These are phyloP conservation scores for Apiotrichum gracile DNA, from an alignment of 1,284 basidiomycete genomes.

Conservation along the genomic window DNA sequence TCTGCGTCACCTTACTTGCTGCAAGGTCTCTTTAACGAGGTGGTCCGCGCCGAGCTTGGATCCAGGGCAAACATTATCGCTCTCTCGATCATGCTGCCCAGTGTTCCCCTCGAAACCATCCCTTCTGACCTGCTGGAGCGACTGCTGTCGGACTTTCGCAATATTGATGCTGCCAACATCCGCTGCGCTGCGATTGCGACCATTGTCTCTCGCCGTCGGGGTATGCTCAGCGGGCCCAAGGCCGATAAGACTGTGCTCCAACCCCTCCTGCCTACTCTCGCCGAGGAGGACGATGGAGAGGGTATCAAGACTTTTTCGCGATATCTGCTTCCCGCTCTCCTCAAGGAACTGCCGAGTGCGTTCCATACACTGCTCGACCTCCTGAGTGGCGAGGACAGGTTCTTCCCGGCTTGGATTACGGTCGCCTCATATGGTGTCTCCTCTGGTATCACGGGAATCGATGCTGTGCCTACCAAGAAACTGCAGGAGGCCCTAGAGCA, in stretches of 20 bases:
- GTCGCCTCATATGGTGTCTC: constrained; percentile 35
- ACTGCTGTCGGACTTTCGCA: constrained; percentile 23
- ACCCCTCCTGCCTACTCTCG: constrained; percentile 24
- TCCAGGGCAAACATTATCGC: constrained; percentile 18
- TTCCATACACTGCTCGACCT: constrained; percentile 17
- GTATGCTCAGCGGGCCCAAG: not conserved
- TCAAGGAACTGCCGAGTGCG: constrained; percentile 14
- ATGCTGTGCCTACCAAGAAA: constrained; percentile 17
- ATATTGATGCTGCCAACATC: constrained; percentile 18
- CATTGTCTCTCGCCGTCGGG: constrained; percentile 11
- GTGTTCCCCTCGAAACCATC: constrained; percentile 16
- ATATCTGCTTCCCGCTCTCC: constrained; percentile 33
- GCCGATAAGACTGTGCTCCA: constrained; percentile 11
- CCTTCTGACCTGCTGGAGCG: constrained; percentile 16
- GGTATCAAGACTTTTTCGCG: constrained; percentile 8
- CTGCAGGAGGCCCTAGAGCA: constrained; percentile 29
- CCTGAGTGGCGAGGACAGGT: constrained; percentile 8
- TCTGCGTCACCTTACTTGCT: constrained; percentile 16
- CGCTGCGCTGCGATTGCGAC: constrained; percentile 26
- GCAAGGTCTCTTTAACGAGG: constrained; percentile 23
- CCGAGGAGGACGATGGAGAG: constrained; percentile 1
- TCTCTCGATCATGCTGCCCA: constrained; percentile 20
- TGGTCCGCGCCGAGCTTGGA: constrained; percentile 9
- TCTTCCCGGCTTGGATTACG: constrained; percentile 33
- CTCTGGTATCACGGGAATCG: constrained; percentile 17